These are phyloP conservation scores for Trypanosoma mega DNA, from an alignment of 208 protist species.

Conservation along the genomic window DNA sequence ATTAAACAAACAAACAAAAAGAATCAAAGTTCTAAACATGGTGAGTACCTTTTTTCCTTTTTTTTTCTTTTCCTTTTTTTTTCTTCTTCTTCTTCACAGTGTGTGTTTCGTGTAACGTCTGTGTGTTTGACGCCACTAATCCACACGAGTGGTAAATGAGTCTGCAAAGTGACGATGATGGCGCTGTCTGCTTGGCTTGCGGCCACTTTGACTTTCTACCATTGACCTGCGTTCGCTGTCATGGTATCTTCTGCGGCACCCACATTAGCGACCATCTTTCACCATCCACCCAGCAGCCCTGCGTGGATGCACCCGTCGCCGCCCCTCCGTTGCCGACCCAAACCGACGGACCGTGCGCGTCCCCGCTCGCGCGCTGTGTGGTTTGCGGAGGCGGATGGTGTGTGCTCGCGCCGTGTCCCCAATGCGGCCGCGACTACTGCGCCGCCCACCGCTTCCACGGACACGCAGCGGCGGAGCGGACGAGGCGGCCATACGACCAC, in stretches of 20 bases:
- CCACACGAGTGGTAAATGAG: slow-evolving; percentile 37
- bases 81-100: slow-evolving; percentile 2
- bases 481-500: background rate
- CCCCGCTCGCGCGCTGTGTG: slow-evolving; percentile 19
- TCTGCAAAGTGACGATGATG: slow-evolving; percentile 55
- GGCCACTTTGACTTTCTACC: slow-evolving; percentile 75
- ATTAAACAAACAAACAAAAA: too few relatives aligned
- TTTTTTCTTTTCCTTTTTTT: background rate
- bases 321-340: background rate
- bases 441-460: slow-evolving; percentile 65
- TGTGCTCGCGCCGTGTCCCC: slow-evolving; percentile 44
- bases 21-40: too few relatives aligned
- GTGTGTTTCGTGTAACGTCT: background rate
- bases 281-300: slow-evolving; percentile 1
- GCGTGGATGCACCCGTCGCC: background rate
- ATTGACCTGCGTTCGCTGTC: slow-evolving; percentile 48
- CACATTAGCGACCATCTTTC: slow-evolving; percentile 51
- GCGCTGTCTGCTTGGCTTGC: slow-evolving; percentile 57
- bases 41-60: slow-evolving; percentile 6
- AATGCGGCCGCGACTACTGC: slow-evolving; percentile 45
- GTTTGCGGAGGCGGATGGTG: slow-evolving; percentile 34
- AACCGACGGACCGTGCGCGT: too few relatives aligned
- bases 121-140: background rate
- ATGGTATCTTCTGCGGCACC: slow-evolving; percentile 47
- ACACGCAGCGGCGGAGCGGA: slow-evolving; percentile 29